Conservation (phyloP, 2,329 filamentous ascomycete species). For the Alternaria rosae region DNA sequence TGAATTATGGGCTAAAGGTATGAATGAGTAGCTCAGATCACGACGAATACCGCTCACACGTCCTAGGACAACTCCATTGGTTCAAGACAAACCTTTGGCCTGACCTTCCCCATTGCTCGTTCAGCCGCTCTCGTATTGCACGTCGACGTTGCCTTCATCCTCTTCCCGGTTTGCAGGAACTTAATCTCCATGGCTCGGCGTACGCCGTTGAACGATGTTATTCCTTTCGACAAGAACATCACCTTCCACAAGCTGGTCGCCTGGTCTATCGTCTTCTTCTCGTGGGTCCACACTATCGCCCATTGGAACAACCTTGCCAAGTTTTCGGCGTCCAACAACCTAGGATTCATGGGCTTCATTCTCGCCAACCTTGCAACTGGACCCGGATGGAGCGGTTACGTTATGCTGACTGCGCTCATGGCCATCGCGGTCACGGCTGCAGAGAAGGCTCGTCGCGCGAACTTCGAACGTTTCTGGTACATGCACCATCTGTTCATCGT, state of each 20-base stretch:
- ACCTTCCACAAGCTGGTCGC: conserved; percentile 85
- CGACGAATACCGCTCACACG: conserved; percentile 12
- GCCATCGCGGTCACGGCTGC: conserved; percentile 79
- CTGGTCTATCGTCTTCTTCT: conserved; percentile 89
- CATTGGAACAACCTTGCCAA: conserved; percentile 89
- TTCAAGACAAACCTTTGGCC: conserved; percentile 73
- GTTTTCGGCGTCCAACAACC: conserved; percentile 75
- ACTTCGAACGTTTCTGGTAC: conserved; percentile 92
- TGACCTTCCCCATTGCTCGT: conserved; percentile 79
- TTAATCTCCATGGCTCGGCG: conserved; percentile 82
- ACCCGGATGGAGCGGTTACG: conserved; percentile 84
- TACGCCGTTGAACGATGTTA: conserved; percentile 83
- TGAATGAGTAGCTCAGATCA: neutral
- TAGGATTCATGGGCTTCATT: conserved; percentile 80
- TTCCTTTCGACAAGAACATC: conserved; percentile 90
- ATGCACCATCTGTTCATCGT: conserved; percentile 87
- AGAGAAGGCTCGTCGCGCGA: conserved; percentile 78
- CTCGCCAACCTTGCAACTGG: conserved; percentile 79
- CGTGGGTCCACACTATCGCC: conserved; percentile 83
- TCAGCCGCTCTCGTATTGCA: conserved; percentile 79
- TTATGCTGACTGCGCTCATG: conserved; percentile 81
- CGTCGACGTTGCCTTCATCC: conserved; percentile 79
- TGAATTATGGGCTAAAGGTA: conserved; percentile 78
- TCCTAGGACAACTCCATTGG: conserved; percentile 67
- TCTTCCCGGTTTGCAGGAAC: conserved; percentile 84